These are phyloP conservation scores for Pseudocohnilembus persalinus DNA, from an alignment of 169 alveolate genomes.

Conservation along the genomic window DNA sequence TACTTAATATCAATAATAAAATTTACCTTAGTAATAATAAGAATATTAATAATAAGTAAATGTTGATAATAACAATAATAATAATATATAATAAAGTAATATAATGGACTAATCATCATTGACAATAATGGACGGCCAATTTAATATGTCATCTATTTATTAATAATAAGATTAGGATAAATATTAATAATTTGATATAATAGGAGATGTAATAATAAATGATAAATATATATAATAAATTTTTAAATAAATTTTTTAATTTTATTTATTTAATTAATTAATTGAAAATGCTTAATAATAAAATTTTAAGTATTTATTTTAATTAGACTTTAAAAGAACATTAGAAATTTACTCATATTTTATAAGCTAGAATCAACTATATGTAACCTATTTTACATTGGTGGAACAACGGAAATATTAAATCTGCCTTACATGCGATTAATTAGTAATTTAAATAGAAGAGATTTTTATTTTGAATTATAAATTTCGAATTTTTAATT, in stretches of 20 bases:
- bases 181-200: conserved; percentile 27
- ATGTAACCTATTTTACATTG: conserved; percentile 47
- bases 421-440: conserved; percentile 49
- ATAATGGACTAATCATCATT: conserved; percentile 2
- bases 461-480: not conserved
- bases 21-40: not conserved
- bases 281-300: too few species aligned
- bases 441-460: conserved; percentile 24
- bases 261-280: not conserved
- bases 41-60: not conserved
- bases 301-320: too few species aligned
- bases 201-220: conserved; percentile 22
- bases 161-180: not conserved
- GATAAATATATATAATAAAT: too few species aligned
- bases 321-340: conserved; percentile 23
- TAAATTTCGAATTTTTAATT: not conserved
- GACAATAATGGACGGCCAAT: not conserved
- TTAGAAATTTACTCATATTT: conserved; percentile 16
- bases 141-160: conserved; percentile 3
- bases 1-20: not conserved
- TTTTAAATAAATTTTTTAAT: too few species aligned
- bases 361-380: conserved; percentile 34
- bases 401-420: conserved; percentile 41
- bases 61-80: not conserved
- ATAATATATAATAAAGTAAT: not conserved